These are phyloP conservation scores for Nephelium lappaceum DNA, from an alignment of 345 rosid species.

Conservation along the genomic window DNA sequence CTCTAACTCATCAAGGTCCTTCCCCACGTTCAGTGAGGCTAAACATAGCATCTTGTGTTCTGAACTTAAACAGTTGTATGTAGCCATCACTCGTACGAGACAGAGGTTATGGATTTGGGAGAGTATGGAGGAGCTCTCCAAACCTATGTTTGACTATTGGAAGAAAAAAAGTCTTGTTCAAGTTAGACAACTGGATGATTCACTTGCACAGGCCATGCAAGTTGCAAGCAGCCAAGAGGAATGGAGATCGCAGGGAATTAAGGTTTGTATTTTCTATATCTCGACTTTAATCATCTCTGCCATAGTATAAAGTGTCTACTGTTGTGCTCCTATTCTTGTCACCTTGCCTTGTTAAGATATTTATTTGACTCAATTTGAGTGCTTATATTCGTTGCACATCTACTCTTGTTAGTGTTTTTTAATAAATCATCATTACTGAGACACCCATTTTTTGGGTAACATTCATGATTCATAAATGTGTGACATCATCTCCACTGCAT, in stretches of 20 bases:
- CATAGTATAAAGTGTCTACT: not conserved
- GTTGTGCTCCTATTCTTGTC: not conserved
- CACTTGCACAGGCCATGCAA: slow-evolving; percentile 44
- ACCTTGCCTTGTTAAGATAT: not conserved
- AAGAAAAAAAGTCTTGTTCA: slow-evolving; percentile 36
- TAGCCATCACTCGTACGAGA: slow-evolving; percentile 55
- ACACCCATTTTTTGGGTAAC: too few species aligned
- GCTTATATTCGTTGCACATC: not conserved
- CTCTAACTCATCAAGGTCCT: slow-evolving; percentile 14
- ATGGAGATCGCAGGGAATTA: slow-evolving; percentile 47
- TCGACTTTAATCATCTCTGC: not conserved
- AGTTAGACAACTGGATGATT: slow-evolving; percentile 37
- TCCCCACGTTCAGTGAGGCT: slow-evolving; percentile 34
- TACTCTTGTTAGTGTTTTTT: too few species aligned
- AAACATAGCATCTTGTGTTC: slow-evolving; percentile 50
- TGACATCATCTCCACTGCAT: not conserved
- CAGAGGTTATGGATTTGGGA: slow-evolving; percentile 64
- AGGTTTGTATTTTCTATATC: slow-evolving; percentile 32
- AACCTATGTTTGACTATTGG: slow-evolving; percentile 49
- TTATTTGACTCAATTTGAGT: not conserved
- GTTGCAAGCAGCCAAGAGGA: slow-evolving; percentile 49
- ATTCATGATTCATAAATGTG: too few species aligned
- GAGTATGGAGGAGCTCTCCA: slow-evolving; percentile 33
- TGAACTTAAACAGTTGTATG: slow-evolving; percentile 57
- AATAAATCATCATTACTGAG: not conserved